Evolutionary conservation across 805 yeast genomes (phyloP), one percentile per base, ranked within the genome.

Genomic region (Ogataea salicorniae): DNA sequence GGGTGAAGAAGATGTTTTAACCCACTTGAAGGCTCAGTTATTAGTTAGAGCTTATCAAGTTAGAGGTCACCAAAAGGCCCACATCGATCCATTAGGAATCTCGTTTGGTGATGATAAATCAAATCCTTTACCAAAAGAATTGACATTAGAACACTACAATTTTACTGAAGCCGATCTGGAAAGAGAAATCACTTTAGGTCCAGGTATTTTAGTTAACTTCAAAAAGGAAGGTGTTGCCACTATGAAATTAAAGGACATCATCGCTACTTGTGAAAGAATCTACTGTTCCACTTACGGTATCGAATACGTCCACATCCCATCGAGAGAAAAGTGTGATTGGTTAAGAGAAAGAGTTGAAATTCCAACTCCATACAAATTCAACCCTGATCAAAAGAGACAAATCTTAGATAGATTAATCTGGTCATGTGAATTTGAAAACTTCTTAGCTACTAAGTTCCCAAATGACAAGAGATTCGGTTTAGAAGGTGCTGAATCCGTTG

Each of bases 41-140:
- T 77, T 94, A 60, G 97, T 95, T 54, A 87, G 99, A 70, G 99
- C 99, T 31, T 94, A 91, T 73, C 99, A 94, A 75, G 99, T 94
- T 45, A 83, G 98, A 71, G 99, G 99, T 57, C 99, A 94, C 70
- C 86, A 84, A 69, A 88, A 87, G 74, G 97, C 98, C 41, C 84
- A 83, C 60, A 84, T 90, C 52, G 99, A 94, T 70, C 99, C 99
- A n/a, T 75, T 94, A 63, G 92, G 86, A 35, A 86, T 92, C 62
- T 81, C 91, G 17, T 87, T 83, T 64, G 97, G 94, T 58, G 87
- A 81, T 61, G 80, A 79, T 61, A 56, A 56, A 37, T 53, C 64
- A 13, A 67, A 71, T 45, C 72, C 76, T 16, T 53, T 77, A 40
- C 97, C 99, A 53, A 82, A 77, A 63, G 99, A 94, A 72, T 77